Conservation (phyloP, 1,139 yeast genomes). For the Sugiyamaella sp. region DNA sequence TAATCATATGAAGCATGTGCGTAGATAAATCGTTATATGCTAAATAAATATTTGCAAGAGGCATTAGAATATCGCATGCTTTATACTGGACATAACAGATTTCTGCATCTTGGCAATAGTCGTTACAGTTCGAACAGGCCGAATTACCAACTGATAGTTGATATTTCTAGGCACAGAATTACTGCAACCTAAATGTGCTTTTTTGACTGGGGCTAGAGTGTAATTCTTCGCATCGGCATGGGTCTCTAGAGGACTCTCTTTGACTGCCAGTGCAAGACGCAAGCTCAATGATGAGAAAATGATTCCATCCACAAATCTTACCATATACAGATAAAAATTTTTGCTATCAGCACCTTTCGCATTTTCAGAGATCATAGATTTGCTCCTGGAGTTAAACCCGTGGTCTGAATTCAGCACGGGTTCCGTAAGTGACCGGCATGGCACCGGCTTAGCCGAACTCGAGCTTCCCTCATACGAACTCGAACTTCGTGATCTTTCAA, state of each 20-base stretch:
- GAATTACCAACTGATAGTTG: constrained; percentile 17
- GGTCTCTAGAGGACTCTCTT: not conserved
- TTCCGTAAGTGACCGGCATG: constrained; percentile 6
- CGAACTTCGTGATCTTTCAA: not conserved
- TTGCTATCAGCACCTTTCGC: not conserved
- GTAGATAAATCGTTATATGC: not conserved
- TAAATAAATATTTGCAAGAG: not conserved
- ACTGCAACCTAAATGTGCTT: not conserved
- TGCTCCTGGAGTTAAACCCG: too few species aligned
- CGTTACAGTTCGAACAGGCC: constrained; percentile 17
- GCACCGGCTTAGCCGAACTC: not conserved
- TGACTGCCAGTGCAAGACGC: constrained; percentile 18
- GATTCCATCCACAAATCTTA: constrained; percentile 28
- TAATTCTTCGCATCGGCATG: not conserved
- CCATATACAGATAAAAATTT: constrained; percentile 7
- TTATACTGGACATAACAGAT: constrained; percentile 17
- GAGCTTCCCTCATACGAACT: not conserved
- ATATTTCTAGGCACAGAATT: constrained; percentile 11
- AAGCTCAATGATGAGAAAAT: constrained; percentile 25
- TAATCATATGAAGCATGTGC: not conserved
- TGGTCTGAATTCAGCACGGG: not conserved
- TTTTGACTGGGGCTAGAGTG: not conserved
- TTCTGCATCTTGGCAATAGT: constrained; percentile 20
- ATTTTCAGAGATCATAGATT: not conserved
- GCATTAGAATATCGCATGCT: constrained; percentile 17